Percentiles rank a stretch among this genome's conserved stretches.
phyloP scores from a whole-genome alignment of 148 eudicot species.

The Arbutus unedo region DNA sequence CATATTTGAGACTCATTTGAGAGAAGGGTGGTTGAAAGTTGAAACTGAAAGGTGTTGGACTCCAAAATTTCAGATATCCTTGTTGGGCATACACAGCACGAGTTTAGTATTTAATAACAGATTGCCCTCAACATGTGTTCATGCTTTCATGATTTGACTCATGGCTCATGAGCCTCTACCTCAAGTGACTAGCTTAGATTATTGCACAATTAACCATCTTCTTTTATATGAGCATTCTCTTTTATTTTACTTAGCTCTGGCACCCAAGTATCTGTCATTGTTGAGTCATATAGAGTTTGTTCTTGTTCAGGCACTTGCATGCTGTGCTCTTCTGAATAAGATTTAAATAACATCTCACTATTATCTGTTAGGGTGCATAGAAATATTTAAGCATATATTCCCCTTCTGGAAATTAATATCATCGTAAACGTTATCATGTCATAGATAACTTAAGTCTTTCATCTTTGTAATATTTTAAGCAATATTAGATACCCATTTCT shows the following conservation, averaged over 20 bases:
- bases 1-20: not conserved
- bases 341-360: not conserved
- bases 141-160: not conserved
- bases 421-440: not conserved
- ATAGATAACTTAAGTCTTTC: not conserved
- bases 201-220: not conserved
- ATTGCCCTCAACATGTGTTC: not conserved
- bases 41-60: constrained; percentile 7
- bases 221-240: not conserved
- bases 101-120: not conserved
- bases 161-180: not conserved
- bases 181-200: not conserved
- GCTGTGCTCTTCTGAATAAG: not conserved
- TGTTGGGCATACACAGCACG: not conserved
- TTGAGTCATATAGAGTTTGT: not conserved
- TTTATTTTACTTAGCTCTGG: not conserved
- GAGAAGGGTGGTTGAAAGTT: constrained; percentile 9
- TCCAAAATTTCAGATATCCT: constrained; percentile 9
- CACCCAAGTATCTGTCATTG: not conserved
- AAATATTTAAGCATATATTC: constrained; percentile 9
- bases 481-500: not conserved
- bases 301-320: not conserved
- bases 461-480: not conserved
- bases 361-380: constrained; percentile 5
- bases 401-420: not conserved